Evolutionary conservation across 768 basidiomycete species (phyloP), one percentile per base, ranked within the genome.

Genomic region (Rhodotorula diobovata): DNA sequence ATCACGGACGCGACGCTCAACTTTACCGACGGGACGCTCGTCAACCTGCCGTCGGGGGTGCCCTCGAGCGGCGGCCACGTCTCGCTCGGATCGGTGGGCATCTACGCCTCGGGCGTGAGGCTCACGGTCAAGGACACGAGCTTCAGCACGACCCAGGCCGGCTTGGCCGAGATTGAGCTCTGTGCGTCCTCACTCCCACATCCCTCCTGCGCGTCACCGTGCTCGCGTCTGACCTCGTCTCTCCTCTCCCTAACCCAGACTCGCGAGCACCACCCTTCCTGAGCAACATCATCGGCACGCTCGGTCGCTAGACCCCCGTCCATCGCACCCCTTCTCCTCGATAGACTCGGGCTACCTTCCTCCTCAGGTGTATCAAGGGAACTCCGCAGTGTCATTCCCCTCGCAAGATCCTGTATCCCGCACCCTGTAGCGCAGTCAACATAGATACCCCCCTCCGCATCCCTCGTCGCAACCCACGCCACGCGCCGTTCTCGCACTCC

Each of bases 151-250:
- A 57, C 51, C 0, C 50, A 48, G 23, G 69, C 66, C 21, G 74
- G 74, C 14, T 41, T 75, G 10, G 23, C 63, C 41, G 74, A 75
- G 57, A 62, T 75, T 20, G 28, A 60, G 35, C 62, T 75, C 51
- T 75, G 48, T 50, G 25, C 48, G 48, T 50, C 48, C 25, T 12
- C 25, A 9, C 25, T 50, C 48, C 8, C 25, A 8, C 48, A 28
- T 9, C 25, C 6, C 23, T 25, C 5, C 25, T 12, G 4, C 48
- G 21, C 41, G 3, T 43, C 41, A 28, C 1, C 2, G 11, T 12
- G 25, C 48, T 25, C 21, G 46, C 12, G 10, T 12, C n/a, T 50
- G 48, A 50, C 48, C 25, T 2, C 12, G 11, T 28, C 48, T 50
- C 48, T 21, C 21, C 7, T 21, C 39, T 39, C 39, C 9, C 39